Base-by-base conservation (phyloP, 202 grass and related monocot genomes). In the Carex arenaria region DNA sequence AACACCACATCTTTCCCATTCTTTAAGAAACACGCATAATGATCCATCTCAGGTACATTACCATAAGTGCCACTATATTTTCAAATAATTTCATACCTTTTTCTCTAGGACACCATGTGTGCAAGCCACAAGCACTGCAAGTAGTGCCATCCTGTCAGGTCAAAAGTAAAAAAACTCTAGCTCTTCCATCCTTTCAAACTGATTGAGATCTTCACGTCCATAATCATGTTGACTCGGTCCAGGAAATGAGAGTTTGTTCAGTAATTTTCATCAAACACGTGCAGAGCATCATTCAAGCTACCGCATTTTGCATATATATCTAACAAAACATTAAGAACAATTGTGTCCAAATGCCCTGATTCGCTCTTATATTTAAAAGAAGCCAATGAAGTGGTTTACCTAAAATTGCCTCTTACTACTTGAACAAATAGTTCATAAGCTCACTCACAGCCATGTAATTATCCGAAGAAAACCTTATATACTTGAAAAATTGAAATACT, bases 281-380 rank as follows among this genome's bases (percentile, higher is more conserved):
- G 89, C 52, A 91, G 59, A 83, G 92, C 90, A 17, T 87, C 84
- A 62, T 94, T 86, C 56, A 97, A 84, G 79, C 89, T 91, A 68
- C 92, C 95, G 78, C 90, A 97, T 85, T 97, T 94, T 42, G 87
- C 92, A 77, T 97, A 92, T 87, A 97, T 91, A 86, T 97, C 89
- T 51, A 97, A 66, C 83, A 94, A 81, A 84, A 91, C 49, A 87
- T 97, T 94, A 83, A 31, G 34, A 64, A 88, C 86, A 59, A 78
- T 89, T 80, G 87, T 90, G 66, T 97, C 89, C 10, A 80, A 85
- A 85, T 64, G 76, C 13, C 84, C 70, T 26, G 82, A 91, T 62
- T 76, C 76, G 52, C 87, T 94, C 86, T 94, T n/a, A n/a, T n/a
- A n/a, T n/a, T 97, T 49, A 91, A 66, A 83, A 90, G 64, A 82